Base-by-base conservation (phyloP, 352 stramenopile genomes). In the Lagenidium giganteum region DNA sequence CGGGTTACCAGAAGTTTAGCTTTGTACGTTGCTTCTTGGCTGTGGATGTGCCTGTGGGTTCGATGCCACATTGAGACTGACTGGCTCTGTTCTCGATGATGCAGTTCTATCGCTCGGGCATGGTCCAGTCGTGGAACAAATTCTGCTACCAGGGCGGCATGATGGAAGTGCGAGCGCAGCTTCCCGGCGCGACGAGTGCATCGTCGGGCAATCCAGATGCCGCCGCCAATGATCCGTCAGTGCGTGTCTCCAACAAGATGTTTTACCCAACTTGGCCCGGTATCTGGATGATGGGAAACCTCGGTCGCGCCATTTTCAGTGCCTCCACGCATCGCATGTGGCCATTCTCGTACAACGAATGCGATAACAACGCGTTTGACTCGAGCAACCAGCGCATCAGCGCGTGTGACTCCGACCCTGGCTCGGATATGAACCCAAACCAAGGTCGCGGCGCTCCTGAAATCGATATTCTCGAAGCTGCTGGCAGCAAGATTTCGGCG, bases 41-140 rank as follows among this genome's bases (percentile, higher is more conserved):
- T 47, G 18, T 51, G 82, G 83, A 35, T 76, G 81, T 8, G 84
- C 92, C 23, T 50, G 95, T 6, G 82, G 94, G 61, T 69, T 95
- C 78, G 71, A 87, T 88, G 36, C n/a, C n/a, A 93, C 91, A 29
- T 92, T 93, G 44, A 92, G 80, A 56, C 86, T 93, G 37, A 78
- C 71, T 1, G 78, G 75, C n/a, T 79, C 75, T 20, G 67, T 93
- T 21, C 61, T 90, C 41, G 75, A 93, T 59, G 42, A 44, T 17
- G 14, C 55, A 96, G 16, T 75, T 71, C 41, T 87, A 79, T 43
- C 58, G 64, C 16, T 79, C 79, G 23, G 94, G 70, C 4, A 97
- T 97, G 87, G 32, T 98, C 13, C 88, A 96, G 55, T 71, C 60
- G n/a, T 98, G 92, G 92, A 93, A 98, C 71, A 97, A 97, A 62